Evolutionary conservation across 345 rosid species (phyloP).

Genomic region (Salix udensis): DNA sequence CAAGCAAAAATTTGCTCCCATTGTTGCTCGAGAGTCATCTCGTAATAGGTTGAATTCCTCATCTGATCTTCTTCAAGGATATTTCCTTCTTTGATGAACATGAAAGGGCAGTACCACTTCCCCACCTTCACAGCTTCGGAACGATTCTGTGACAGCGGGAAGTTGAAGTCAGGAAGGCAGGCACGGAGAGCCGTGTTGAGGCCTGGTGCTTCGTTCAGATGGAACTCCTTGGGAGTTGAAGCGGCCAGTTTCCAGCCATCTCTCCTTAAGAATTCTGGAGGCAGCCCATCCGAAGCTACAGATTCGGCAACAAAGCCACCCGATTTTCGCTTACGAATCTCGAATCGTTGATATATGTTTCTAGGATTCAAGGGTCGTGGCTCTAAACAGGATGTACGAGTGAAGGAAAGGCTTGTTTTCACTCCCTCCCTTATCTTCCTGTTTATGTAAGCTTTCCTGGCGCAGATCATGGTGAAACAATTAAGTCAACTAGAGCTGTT

Average conservation of each 20-base stretch:
- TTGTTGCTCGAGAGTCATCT: constrained; percentile 17
- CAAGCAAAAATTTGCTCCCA: constrained; percentile 11
- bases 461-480: neutral
- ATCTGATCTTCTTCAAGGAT: constrained; percentile 7
- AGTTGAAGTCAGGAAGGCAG: constrained; percentile 13
- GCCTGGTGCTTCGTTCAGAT: constrained; percentile 22
- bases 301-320: constrained; percentile 9
- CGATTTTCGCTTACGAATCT: neutral
- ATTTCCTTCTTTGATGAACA: constrained; percentile 11
- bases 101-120: constrained; percentile 26
- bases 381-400: neutral
- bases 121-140: constrained; percentile 7
- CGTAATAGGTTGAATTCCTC: constrained; percentile 10
- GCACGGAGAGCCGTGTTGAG: constrained; percentile 7
- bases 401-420: constrained; percentile 15
- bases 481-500: too few species aligned
- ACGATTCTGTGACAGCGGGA: neutral
- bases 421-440: constrained; percentile 11
- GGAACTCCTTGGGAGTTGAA: constrained; percentile 4
- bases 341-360: constrained; percentile 7
- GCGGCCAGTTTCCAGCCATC: constrained; percentile 11
- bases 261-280: constrained; percentile 16
- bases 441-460: constrained; percentile 17
- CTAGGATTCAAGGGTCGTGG: constrained; percentile 9
- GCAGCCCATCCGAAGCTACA: constrained; percentile 10